A percentile compares a stretch with the other conserved stretches of the same genome.
Evolutionary conservation across 352 stramenopile species (phyloP).

Genomic region (Aphanomyces stellatus): DNA sequence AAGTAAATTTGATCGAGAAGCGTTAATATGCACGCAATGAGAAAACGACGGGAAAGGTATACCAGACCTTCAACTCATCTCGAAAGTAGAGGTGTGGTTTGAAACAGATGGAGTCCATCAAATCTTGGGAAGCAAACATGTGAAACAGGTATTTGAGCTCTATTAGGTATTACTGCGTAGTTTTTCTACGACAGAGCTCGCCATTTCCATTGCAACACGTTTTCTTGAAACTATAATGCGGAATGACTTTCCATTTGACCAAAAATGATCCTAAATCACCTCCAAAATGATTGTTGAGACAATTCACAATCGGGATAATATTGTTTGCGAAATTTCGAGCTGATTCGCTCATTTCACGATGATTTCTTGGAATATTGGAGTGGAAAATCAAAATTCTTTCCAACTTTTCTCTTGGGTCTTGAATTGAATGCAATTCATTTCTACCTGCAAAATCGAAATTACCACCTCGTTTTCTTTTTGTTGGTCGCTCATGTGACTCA

Average conservation of each 20-base stretch:
- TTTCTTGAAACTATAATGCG: not conserved
- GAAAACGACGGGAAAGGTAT: too few relatives aligned
- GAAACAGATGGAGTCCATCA: too few relatives aligned
- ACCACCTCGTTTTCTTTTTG: slow-evolving; percentile 2
- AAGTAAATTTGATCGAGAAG: too few relatives aligned
- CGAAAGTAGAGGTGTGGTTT: too few relatives aligned
- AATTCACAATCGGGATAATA: not conserved
- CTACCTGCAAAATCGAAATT: not conserved
- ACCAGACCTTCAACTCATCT: too few relatives aligned
- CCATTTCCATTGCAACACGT: not conserved
- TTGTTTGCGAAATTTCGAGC: not conserved
- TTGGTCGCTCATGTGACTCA: too few relatives aligned
- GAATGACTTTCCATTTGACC: not conserved
- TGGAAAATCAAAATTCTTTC: not conserved
- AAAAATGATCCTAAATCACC: not conserved
- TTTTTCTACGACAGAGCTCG: too few relatives aligned
- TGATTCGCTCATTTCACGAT: not conserved
- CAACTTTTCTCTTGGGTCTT: not conserved
- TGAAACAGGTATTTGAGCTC: too few relatives aligned
- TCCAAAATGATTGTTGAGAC: not conserved
- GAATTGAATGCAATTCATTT: not conserved
- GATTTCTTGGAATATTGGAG: not conserved
- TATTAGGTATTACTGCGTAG: too few relatives aligned
- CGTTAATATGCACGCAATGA: too few relatives aligned
- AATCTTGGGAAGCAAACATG: too few relatives aligned